These are phyloP conservation scores for Coemansia sp. DNA, from an alignment of 192 early-diverging fungal species.

Conservation along the genomic window DNA sequence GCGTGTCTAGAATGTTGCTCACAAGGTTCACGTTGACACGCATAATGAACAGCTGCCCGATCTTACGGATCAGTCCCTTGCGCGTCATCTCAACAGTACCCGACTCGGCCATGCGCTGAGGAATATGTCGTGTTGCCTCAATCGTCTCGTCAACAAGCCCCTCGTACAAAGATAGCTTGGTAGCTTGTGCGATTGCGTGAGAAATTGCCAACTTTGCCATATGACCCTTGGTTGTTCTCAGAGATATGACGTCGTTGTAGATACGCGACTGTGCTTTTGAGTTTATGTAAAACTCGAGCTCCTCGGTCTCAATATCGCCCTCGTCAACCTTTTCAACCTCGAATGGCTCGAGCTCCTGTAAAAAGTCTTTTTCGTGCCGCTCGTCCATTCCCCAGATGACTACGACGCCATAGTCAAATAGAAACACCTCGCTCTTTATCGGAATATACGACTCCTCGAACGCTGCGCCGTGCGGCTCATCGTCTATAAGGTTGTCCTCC, in stretches of 20 bases:
- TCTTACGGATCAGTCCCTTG: constrained; percentile 90
- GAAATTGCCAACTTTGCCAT: constrained; percentile 93
- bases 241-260: constrained; percentile 86
- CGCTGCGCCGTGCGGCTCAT: constrained; percentile 16
- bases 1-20: constrained; percentile 85
- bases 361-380: constrained; percentile 71
- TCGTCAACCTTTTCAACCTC: constrained; percentile 52
- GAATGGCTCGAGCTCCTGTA: constrained; percentile 72
- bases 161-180: constrained; percentile 92
- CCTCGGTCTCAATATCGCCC: constrained; percentile 74
- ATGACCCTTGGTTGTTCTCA: constrained; percentile 73
- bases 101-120: constrained; percentile 88
- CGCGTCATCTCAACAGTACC: constrained; percentile 91
- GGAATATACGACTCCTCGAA: constrained; percentile 47
- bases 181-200: constrained; percentile 93
- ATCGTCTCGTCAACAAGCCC: constrained; percentile 91
- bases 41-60: constrained; percentile 91
- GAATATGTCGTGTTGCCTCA: constrained; percentile 81
- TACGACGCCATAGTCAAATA: constrained; percentile 92
- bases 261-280: constrained; percentile 62
- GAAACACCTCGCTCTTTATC: constrained; percentile 71
- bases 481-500: constrained; percentile 33
- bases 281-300: constrained; percentile 78
- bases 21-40: constrained; percentile 88
- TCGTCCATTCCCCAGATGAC: constrained; percentile 96